phyloP scores from a whole-genome alignment of 345 rosid genomes.

The Eucalyptus globulus region DNA sequence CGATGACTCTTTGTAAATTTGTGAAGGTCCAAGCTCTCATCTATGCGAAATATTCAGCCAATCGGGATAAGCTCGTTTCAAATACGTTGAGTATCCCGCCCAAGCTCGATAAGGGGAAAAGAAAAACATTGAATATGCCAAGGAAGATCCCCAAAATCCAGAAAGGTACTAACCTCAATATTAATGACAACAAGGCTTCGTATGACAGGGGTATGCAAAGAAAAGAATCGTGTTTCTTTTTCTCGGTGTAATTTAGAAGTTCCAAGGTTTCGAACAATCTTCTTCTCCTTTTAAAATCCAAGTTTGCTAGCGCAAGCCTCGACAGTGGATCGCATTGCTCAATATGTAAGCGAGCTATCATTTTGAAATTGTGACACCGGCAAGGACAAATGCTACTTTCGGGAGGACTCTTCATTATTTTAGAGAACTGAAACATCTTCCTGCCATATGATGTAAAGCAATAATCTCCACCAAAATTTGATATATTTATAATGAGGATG shows the following conservation, averaged over 20 bases:
- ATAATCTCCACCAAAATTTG: too few species aligned
- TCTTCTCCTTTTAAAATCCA: neutral
- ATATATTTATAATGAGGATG: too few species aligned
- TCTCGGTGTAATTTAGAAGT: neutral
- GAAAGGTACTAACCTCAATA: neutral
- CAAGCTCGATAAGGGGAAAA: neutral
- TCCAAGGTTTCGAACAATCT: neutral
- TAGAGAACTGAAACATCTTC: neutral
- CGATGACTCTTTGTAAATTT: too few species aligned
- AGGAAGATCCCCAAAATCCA: neutral
- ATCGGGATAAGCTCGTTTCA: neutral
- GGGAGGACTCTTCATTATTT: neutral
- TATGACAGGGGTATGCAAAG: neutral
- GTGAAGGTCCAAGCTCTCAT: too few species aligned
- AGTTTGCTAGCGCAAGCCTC: neutral
- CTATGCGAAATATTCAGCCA: too few species aligned
- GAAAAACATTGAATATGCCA: neutral
- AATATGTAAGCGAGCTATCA: too few species aligned
- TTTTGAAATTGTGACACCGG: neutral
- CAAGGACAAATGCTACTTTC: neutral
- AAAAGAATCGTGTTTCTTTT: too few species aligned
- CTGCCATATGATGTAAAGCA: neutral
- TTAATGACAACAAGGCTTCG: neutral
- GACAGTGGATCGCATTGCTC: neutral
- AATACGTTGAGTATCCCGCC: neutral